Conservation (phyloP, 768 basidiomycete species). For the Naganishia antarctica region DNA sequence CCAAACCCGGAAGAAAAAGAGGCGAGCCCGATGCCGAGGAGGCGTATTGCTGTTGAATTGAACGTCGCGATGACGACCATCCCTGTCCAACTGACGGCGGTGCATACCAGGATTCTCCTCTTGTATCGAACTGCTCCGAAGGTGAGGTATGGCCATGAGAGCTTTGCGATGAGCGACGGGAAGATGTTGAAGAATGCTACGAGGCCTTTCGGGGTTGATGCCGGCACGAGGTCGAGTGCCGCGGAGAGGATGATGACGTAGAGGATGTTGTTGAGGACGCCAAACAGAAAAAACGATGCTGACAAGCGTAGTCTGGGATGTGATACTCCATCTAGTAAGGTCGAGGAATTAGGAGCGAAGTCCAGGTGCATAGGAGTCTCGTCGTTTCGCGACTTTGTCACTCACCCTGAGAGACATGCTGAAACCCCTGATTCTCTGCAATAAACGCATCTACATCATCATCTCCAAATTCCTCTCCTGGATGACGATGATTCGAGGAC, state of each 20-base stretch:
- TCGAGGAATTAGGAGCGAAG: too few relatives aligned
- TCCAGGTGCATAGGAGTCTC: too few relatives aligned
- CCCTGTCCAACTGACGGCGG: slow-evolving; percentile 67
- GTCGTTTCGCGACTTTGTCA: too few relatives aligned
- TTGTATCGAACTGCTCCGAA: slow-evolving; percentile 79
- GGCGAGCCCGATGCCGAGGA: slow-evolving; percentile 75
- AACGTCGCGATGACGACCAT: slow-evolving; percentile 84
- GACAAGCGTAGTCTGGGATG: neutral
- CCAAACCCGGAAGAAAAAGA: slow-evolving; percentile 89
- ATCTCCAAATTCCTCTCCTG: neutral
- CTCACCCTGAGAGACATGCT: neutral
- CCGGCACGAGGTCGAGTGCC: slow-evolving; percentile 86
- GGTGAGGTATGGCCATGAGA: slow-evolving; percentile 86
- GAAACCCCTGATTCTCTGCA: neutral
- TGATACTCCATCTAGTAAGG: neutral
- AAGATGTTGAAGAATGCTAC: slow-evolving; percentile 93
- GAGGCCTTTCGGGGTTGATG: slow-evolving; percentile 86
- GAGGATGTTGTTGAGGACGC: slow-evolving; percentile 86
- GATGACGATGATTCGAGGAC: neutral
- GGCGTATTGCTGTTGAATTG: slow-evolving; percentile 61
- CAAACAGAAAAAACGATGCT: slow-evolving; percentile 76
- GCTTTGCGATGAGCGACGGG: slow-evolving; percentile 77
- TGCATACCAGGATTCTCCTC: slow-evolving; percentile 69
- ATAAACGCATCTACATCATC: slow-evolving; percentile 13
- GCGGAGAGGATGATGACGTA: slow-evolving; percentile 97